Percentiles rank a stretch among this genome's conserved stretches.
Evolutionary conservation across 148 eudicot species (phyloP).

Genomic region (Chenopodium quinoa): DNA sequence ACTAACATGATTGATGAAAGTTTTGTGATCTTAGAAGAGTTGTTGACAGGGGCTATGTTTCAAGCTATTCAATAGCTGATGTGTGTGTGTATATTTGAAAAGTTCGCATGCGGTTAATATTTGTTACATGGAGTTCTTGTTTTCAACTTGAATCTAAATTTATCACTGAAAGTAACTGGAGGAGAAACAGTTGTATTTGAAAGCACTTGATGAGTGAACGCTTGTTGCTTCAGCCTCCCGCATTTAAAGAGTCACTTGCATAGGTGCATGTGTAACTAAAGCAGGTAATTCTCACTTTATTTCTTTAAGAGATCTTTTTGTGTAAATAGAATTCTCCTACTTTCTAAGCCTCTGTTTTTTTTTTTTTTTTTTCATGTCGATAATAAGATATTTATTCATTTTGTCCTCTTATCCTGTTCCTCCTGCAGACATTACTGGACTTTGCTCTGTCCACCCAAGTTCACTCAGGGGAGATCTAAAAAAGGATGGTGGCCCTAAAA

Average conservation of each 20-base stretch:
- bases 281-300: slow-evolving; percentile 9
- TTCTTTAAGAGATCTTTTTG: not conserved
- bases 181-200: not conserved
- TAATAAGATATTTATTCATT: not conserved
- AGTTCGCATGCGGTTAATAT: not conserved
- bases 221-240: no score
- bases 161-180: not conserved
- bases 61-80: not conserved
- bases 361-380: not conserved
- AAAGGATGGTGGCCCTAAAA: not conserved
- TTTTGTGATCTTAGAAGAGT: not conserved
- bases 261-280: not conserved
- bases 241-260: not conserved
- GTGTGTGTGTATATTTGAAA: not conserved
- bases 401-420: not conserved
- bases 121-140: not conserved
- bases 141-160: not conserved
- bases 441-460: not conserved
- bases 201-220: not conserved
- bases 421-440: not conserved
- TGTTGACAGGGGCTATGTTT: not conserved
- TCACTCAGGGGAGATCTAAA: not conserved
- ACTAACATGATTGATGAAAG: not conserved
- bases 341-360: not conserved
- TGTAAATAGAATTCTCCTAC: not conserved